These are phyloP conservation scores for Themeda triandra DNA, from an alignment of 176 grass and related monocot species.

Conservation along the genomic window DNA sequence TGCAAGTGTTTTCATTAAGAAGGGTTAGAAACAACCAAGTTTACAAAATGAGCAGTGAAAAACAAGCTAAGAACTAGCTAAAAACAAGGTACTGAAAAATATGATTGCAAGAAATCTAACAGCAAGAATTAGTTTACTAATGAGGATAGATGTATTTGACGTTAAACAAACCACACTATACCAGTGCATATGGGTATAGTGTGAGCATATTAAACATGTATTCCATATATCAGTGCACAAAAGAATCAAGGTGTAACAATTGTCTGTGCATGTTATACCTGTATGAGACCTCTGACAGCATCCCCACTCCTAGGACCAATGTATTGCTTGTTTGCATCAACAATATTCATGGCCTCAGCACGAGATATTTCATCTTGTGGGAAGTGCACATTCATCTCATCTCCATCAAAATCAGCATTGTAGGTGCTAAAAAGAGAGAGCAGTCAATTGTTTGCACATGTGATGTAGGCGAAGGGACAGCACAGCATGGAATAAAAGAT, in stretches of 20 bases:
- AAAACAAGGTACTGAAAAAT: not conserved
- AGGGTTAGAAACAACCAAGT: not conserved
- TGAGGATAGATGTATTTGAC: no score
- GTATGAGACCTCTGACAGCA: slow-evolving; percentile 91
- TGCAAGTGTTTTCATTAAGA: not conserved
- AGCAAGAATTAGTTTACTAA: no score
- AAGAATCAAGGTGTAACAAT: not conserved
- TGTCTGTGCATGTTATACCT: slow-evolving; percentile 38
- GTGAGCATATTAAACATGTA: slow-evolving; percentile 4
- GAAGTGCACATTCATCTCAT: slow-evolving; percentile 98
- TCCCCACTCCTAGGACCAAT: slow-evolving; percentile 82
- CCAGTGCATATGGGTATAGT: not conserved
- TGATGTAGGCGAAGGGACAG: not conserved
- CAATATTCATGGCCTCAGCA: slow-evolving; percentile 86
- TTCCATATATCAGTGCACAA: not conserved
- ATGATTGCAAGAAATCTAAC: no score
- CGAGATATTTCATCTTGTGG: slow-evolving; percentile 99
- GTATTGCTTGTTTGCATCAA: slow-evolving; percentile 95
- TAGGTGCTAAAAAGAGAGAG: slow-evolving; percentile 67
- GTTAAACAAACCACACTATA: not conserved
- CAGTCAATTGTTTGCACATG: not conserved
- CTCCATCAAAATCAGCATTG: slow-evolving; percentile 99
- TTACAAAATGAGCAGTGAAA: not conserved
- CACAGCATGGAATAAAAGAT: not conserved
- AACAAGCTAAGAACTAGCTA: not conserved